These are phyloP conservation scores for Cucurbita maxima DNA, from an alignment of 306 rosid genomes.

Conservation along the genomic window DNA sequence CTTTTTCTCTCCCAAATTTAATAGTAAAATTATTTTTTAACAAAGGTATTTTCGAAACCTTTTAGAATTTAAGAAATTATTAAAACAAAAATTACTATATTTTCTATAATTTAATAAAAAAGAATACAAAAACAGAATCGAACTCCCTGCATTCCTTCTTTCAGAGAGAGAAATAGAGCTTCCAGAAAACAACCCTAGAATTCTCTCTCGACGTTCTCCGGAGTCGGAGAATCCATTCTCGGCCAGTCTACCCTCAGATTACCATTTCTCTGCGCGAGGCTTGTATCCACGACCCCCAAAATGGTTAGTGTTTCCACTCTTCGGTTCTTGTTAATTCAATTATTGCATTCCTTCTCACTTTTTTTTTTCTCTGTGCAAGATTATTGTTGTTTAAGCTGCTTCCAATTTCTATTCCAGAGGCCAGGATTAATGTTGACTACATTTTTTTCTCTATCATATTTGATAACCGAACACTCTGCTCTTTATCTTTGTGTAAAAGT, in stretches of 20 bases:
- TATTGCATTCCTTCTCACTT: background rate
- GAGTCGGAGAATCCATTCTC: background rate
- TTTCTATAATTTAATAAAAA: background rate
- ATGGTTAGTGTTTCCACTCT: background rate
- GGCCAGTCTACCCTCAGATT: background rate
- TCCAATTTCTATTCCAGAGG: background rate
- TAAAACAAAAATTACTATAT: too few species aligned
- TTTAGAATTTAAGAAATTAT: too few species aligned
- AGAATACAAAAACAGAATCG: background rate
- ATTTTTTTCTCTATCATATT: background rate
- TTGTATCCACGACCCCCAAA: background rate
- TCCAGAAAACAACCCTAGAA: slow-evolving; percentile 5
- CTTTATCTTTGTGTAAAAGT: background rate
- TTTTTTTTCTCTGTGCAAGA: background rate
- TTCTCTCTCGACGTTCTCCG: slow-evolving; percentile 5
- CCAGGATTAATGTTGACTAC: background rate
- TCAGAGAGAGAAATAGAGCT: background rate
- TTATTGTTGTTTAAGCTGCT: background rate
- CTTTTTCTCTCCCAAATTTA: too few species aligned
- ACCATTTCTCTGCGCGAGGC: background rate
- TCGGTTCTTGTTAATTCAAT: background rate
- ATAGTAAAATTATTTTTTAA: too few species aligned
- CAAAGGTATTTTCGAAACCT: too few species aligned
- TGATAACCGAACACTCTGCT: background rate
- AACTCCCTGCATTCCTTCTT: background rate